phyloP scores from a whole-genome alignment of 2,329 filamentous ascomycete species.

The Aspergillus flavus region DNA sequence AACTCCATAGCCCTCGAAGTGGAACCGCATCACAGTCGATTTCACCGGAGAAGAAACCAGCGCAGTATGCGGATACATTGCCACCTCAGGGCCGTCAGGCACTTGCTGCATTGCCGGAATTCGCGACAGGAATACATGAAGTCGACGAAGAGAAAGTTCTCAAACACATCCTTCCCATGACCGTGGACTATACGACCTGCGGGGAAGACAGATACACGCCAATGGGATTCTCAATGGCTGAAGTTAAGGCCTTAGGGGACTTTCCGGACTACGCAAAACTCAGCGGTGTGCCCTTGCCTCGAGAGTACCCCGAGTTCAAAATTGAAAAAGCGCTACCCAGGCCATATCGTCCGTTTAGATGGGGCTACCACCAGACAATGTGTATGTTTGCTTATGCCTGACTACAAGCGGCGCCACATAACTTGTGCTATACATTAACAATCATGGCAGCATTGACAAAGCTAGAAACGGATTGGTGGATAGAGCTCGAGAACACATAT shows the following conservation, averaged over 20 bases:
- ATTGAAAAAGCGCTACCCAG: slow-evolving; percentile 69
- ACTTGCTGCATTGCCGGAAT: slow-evolving; percentile 38
- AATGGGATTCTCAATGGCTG: slow-evolving; percentile 70
- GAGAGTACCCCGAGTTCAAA: slow-evolving; percentile 66
- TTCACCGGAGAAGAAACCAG: slow-evolving; percentile 51
- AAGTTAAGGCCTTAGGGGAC: slow-evolving; percentile 70
- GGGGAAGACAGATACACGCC: slow-evolving; percentile 56
- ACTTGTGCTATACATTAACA: background rate
- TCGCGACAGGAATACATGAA: slow-evolving; percentile 23
- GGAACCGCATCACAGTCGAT: slow-evolving; percentile 57
- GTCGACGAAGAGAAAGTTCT: slow-evolving; percentile 37
- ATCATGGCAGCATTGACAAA: slow-evolving; percentile 67
- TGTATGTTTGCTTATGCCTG: slow-evolving; percentile 58
- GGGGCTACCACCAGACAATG: slow-evolving; percentile 90
- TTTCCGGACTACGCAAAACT: slow-evolving; percentile 79
- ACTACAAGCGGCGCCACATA: background rate
- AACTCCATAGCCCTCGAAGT: slow-evolving; percentile 45
- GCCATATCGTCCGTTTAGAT: slow-evolving; percentile 79
- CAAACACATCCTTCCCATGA: slow-evolving; percentile 44
- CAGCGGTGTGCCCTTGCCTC: slow-evolving; percentile 72
- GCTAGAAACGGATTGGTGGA: slow-evolving; percentile 81
- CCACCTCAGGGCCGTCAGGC: slow-evolving; percentile 56
- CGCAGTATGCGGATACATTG: slow-evolving; percentile 51
- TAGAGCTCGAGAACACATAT: slow-evolving; percentile 82
- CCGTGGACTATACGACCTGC: slow-evolving; percentile 41